Base-by-base conservation (phyloP, 139 green algal genomes). In the Chlorella vulgaris region DNA sequence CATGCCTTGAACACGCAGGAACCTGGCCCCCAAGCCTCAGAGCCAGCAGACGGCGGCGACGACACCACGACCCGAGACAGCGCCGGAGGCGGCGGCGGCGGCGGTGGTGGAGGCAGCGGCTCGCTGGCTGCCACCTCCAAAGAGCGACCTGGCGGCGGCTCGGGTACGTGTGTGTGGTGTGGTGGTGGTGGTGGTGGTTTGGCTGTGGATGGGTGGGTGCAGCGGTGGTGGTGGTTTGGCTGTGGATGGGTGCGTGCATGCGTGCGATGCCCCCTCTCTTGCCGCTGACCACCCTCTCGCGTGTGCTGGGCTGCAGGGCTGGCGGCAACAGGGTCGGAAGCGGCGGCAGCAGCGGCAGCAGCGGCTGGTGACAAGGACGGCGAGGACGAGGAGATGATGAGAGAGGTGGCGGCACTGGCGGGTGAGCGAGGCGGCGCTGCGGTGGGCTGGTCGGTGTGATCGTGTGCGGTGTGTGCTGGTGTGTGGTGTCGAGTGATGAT, bases 341-440 rank as follows among this genome's bases (percentile, higher is more conserved):
- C 51, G 62, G 74, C 43, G 3, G 58, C 74, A 21, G 60, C 36
- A n/a, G 69, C 39, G 15, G 79, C 21, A 2, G 79, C 60, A 51
- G 47, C 13, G 47, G 47, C 15, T 58, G 47, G 10, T 58, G 80
- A 15, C 22, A 73, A n/a, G 8, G 39, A 70, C 38, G 58, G n/a
- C 2, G 84, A 89, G 28, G 84, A 89, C 15, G 88, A 91, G 71
- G 87, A 90, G 36, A 40, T 80, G 36, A 88, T 93, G 76, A 55
- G 38, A 18, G 86, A 92, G 15, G 78, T 89, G 61, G 86, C 78
- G 3, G 78, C 65, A 1, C 66, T 89, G 74, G 81, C 81, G 24
- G 78, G 76, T 81, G 55, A 53, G 74, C 10, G 7, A 7, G 15
- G 38, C 55, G 28, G 55, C 15, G 55, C 18, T 8, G 21, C 55